These are phyloP conservation scores for Coniochaeta prunicola DNA, from an alignment of 2,329 filamentous ascomycete genomes.

Conservation along the genomic window DNA sequence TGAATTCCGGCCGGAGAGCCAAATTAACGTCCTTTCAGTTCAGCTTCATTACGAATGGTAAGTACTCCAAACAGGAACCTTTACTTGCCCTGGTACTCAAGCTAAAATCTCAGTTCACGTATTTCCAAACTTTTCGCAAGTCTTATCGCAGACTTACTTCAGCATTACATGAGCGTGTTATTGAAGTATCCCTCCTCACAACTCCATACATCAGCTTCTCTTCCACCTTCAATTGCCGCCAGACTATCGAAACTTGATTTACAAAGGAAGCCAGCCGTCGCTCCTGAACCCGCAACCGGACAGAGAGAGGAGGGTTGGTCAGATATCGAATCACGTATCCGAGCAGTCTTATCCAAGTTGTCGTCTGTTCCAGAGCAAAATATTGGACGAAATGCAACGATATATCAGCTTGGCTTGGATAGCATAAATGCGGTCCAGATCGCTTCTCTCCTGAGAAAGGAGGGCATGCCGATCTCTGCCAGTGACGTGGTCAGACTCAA, in stretches of 20 bases:
- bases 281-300: not conserved
- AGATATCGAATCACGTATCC: constrained; percentile 42
- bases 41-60: constrained; percentile 56
- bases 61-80: constrained; percentile 11
- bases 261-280: not conserved
- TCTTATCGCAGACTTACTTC: constrained; percentile 7
- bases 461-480: constrained; percentile 53
- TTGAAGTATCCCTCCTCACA: constrained; percentile 7
- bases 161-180: constrained; percentile 2
- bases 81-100: not conserved
- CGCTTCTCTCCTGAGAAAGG: constrained; percentile 56
- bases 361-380: constrained; percentile 39
- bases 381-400: constrained; percentile 58
- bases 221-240: constrained; percentile 3
- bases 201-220: not conserved
- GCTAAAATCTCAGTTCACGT: constrained; percentile 6
- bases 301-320: constrained; percentile 33
- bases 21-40: constrained; percentile 45
- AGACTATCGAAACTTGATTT: constrained; percentile 4
- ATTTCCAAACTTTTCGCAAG: constrained; percentile 4
- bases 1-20: constrained; percentile 56
- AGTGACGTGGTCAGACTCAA: constrained; percentile 66
- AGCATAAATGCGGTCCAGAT: constrained; percentile 84
- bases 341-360: constrained; percentile 50
- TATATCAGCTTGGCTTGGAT: constrained; percentile 84